phyloP scores from a whole-genome alignment of 306 rosid genomes.

The apple (Malus domestica) region ASM211411v1 NC_041805.1:12382501-12383000 shows the following conservation, averaged over 20 bases:
- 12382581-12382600: conserved; percentile 3
- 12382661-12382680: conserved; percentile 42
- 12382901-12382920: neutral
- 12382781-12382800: neutral
- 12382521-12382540: neutral
- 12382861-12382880: neutral
- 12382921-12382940: neutral
- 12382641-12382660: conserved; percentile 42
- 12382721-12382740: neutral
- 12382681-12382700: conserved; percentile 45
- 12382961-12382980: neutral
- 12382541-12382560: neutral
- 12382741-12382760: neutral
- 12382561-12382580: neutral
- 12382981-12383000: neutral
- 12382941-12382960: neutral
- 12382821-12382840: neutral
- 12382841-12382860: neutral
- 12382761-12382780: neutral
- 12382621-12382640: conserved; percentile 19
- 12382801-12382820: neutral
- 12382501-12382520: neutral
- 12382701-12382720: conserved; percentile 46
- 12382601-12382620: conserved; percentile 12
- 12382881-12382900: neutral